Evolutionary conservation across 1,284 basidiomycete species (phyloP).

Genomic region (Malassezia sp.): DNA sequence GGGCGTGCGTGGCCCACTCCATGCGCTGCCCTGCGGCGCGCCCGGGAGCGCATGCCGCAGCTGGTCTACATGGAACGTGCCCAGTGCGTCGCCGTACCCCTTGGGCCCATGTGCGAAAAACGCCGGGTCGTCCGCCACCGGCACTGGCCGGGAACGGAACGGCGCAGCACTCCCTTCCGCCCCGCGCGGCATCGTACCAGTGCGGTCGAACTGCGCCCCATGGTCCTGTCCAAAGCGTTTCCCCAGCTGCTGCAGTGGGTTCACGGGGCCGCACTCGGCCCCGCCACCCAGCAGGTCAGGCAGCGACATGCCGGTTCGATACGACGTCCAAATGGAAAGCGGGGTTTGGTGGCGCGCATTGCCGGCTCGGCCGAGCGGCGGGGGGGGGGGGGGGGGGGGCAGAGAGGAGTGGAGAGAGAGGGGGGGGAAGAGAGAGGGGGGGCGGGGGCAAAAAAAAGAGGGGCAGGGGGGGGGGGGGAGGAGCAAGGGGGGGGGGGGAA

Average conservation of each 20-base stretch:
- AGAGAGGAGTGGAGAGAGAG: no score
- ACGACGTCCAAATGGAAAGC: no score
- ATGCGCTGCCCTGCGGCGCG: conserved; percentile 15
- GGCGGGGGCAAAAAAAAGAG: no score
- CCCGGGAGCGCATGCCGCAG: conserved; percentile 25
- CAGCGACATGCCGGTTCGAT: conserved; percentile 42
- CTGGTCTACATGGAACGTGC: conserved; percentile 28
- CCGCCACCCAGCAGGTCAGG: conserved; percentile 40
- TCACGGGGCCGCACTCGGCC: conserved; percentile 41
- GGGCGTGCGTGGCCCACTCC: no score
- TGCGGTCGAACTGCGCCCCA: conserved; percentile 29
- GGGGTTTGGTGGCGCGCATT: no score
- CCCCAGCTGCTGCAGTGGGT: conserved; percentile 39
- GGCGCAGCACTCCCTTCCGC: conserved; percentile 2
- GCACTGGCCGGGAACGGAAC: conserved; percentile 10
- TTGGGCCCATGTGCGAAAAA: conserved; percentile 19
- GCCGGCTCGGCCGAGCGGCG: no score
- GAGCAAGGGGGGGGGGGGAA: no score
- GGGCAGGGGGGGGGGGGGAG: no score
- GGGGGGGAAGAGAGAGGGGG: no score
- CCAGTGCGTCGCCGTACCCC: conserved; percentile 13
- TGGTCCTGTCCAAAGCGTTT: conserved; percentile 43
- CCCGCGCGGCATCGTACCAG: conserved; percentile 3
- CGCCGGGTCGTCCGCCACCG: conserved; percentile 15
- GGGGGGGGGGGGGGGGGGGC: no score